Conservation (phyloP, 23 red algal species). For the Cyanidioschyzon merolae region DNA sequence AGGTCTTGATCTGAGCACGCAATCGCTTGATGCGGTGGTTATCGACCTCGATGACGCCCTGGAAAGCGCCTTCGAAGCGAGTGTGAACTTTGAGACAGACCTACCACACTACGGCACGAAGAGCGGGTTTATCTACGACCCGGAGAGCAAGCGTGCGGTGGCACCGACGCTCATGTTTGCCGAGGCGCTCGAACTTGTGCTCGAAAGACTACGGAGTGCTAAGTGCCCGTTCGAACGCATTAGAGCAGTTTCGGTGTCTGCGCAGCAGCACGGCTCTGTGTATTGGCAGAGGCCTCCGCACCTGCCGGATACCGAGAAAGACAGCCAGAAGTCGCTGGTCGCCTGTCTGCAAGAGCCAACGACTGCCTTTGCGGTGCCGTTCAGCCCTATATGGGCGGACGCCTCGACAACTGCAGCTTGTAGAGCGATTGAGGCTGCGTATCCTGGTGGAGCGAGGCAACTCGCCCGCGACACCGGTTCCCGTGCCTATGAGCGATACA, state of each 20-base stretch:
- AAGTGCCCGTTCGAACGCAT: conserved; percentile 23
- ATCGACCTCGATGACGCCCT: background rate
- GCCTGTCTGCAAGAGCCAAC: background rate
- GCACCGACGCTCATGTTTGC: conserved; percentile 44
- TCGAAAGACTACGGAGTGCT: conserved; percentile 14
- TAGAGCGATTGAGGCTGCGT: conserved; percentile 18
- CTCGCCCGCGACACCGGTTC: conserved; percentile 33
- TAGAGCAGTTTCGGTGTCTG: conserved; percentile 25
- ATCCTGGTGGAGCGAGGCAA: conserved; percentile 24
- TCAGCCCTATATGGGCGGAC: conserved; percentile 30
- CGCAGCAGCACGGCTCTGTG: conserved; percentile 45
- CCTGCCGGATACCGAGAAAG: conserved; percentile 2
- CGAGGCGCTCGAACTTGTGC: conserved; percentile 26
- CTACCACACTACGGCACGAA: conserved; percentile 22
- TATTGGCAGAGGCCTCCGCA: conserved; percentile 25
- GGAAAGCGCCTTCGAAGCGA: conserved; percentile 7
- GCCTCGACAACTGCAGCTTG: conserved; percentile 30
- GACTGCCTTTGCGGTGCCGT: background rate
- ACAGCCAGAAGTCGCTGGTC: background rate
- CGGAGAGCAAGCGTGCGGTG: background rate
- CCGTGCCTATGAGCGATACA: conserved; percentile 30
- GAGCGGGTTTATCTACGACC: conserved; percentile 6
- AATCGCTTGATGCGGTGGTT: conserved; percentile 16
- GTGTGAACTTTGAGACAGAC: conserved; percentile 33
- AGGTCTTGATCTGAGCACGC: conserved; percentile 19